These are phyloP conservation scores for Pestalotiopsis sp. DNA, from an alignment of 2,329 filamentous ascomycete genomes.

Conservation along the genomic window DNA sequence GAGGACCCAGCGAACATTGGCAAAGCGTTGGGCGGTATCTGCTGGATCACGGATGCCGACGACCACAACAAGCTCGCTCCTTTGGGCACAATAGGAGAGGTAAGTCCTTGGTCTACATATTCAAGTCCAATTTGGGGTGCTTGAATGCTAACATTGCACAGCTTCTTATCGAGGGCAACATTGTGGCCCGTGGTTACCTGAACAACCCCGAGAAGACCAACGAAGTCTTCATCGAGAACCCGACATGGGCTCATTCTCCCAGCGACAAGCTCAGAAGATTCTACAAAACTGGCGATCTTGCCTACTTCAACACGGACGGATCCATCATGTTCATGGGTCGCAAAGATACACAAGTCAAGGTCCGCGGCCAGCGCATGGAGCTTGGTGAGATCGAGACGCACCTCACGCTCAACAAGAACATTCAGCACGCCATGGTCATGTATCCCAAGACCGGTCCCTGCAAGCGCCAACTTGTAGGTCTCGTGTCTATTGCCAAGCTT, in stretches of 20 bases:
- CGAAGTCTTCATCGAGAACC: constrained; percentile 24
- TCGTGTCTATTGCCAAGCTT: constrained; percentile 8
- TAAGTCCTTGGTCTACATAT: neutral
- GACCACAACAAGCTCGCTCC: constrained; percentile 15
- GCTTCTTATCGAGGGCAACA: constrained; percentile 17
- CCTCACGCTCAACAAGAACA: neutral
- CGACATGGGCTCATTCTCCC: neutral
- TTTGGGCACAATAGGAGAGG: constrained; percentile 18
- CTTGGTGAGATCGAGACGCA: constrained; percentile 38
- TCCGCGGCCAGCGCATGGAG: constrained; percentile 44
- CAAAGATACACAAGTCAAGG: constrained; percentile 31
- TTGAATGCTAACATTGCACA: neutral
- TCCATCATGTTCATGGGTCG: constrained; percentile 6
- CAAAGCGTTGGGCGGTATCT: constrained; percentile 1
- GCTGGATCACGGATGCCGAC: constrained; percentile 14
- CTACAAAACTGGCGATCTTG: constrained; percentile 13
- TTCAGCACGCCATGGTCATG: constrained; percentile 10
- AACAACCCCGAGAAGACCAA: constrained; percentile 21
- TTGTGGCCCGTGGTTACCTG: constrained; percentile 31
- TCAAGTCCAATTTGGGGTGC: neutral
- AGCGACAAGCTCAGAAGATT: constrained; percentile 10
- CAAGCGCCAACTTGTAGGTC: constrained; percentile 1
- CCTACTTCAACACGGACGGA: constrained; percentile 4
- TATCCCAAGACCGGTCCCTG: neutral
- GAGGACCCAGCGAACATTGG: constrained; percentile 4